phyloP scores from a whole-genome alignment of 768 basidiomycete genomes.

The Rhodotorula babjevae region DNA sequence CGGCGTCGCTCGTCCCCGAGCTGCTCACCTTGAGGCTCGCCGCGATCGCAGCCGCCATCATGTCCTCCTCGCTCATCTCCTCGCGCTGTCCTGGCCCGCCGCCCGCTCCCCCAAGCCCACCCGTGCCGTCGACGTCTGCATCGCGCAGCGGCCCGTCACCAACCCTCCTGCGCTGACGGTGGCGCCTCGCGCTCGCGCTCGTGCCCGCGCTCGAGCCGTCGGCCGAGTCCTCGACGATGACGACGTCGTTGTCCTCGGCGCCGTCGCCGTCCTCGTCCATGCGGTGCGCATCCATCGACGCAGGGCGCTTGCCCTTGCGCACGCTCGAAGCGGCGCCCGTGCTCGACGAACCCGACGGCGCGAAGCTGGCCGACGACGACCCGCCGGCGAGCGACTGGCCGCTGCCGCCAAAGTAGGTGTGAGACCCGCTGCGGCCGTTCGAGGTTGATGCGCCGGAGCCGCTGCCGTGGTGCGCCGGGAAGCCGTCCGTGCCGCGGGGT shows the following conservation, averaged over 20 bases:
- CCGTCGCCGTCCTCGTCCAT: background rate
- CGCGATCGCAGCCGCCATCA: conserved; percentile 34
- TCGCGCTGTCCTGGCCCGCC: background rate
- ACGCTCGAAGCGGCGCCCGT: background rate
- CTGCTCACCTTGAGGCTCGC: conserved; percentile 33
- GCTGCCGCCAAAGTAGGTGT: background rate
- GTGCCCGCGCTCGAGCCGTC: background rate
- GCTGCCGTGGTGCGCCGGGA: too few relatives aligned
- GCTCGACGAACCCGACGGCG: background rate
- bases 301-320: conserved; percentile 10
- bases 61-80: conserved; percentile 27
- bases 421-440: background rate
- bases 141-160: background rate
- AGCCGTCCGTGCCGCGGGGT: conserved; percentile 5
- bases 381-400: conserved; percentile 10
- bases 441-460: background rate
- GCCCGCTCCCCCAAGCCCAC: too few relatives aligned
- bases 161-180: conserved; percentile 14
- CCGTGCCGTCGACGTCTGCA: too few relatives aligned
- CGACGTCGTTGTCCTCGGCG: conserved; percentile 22
- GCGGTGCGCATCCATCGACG: background rate
- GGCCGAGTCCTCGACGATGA: conserved; percentile 19
- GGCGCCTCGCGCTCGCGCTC: conserved; percentile 17
- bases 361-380: background rate
- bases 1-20: background rate